Base-by-base conservation (phyloP, 2,329 filamentous ascomycete species). In the Cladosporium sp. region DNA sequence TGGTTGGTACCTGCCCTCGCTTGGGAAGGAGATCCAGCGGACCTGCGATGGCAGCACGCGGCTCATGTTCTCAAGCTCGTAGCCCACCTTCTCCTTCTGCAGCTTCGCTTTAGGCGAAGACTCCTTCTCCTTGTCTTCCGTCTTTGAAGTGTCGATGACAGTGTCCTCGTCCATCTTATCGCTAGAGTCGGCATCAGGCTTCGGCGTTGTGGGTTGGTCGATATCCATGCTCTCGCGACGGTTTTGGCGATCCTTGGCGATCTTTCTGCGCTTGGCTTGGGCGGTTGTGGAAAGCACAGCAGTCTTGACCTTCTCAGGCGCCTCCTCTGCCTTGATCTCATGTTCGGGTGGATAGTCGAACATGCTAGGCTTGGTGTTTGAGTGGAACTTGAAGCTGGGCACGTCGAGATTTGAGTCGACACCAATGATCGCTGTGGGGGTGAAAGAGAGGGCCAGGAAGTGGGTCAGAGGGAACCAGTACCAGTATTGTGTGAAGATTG, bases 391-490 rank as follows among this genome's bases (percentile, higher is more conserved):
- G 83, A 97, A 92, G 70, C 87, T 87, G 19, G 95, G 91, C 56
- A 96, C 91, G 68, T 97, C 91, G 13, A 99, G 82, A 69, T 97
- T 90, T 69, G 95, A 88, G 71, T 99, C 92, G 24, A 99, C 85
- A 60, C 90, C 93, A 66, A 97, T 97, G 69, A 99, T 89, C 1
- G 94, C 89, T 1, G 95, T 99, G 1, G 94, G 94, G n/a, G 90
- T 91, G 76, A 99, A 97, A 68, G 91, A 92, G 61, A 99, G 81
- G 0, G 93, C 95, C 58, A 99, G 75, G 84, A 99, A 99, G 76
- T 99, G 94, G 28, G 94, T 96, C 68, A 97, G 88, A 60, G 94
- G 94, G 84, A 99, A 99, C 94, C 94, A 99, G 79, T 99, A 99
- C 94, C 94, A 99, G 79, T 99, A 99, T 73, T 99, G 94, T 8